phyloP scores from a whole-genome alignment of 2,329 filamentous ascomycete species.

The Capronia coronata region DNA sequence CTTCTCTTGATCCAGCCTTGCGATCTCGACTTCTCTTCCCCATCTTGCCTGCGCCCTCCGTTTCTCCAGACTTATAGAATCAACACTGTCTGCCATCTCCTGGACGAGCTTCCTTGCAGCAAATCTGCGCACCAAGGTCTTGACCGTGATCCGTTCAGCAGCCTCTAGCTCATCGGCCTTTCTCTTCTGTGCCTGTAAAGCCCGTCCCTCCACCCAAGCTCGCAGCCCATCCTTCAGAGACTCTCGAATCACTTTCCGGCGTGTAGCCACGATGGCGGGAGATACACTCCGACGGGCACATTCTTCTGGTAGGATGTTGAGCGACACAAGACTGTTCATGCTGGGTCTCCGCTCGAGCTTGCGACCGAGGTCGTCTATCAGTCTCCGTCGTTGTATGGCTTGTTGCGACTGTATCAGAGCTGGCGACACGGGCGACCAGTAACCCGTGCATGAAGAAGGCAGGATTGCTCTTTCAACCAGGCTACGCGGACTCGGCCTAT shows the following conservation, averaged over 20 bases:
- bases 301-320: conserved; percentile 31
- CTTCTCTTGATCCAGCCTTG: conserved; percentile 21
- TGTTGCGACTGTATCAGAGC: conserved; percentile 26
- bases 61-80: conserved; percentile 20
- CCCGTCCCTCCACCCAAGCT: conserved; percentile 52
- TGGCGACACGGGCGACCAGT: conserved; percentile 24
- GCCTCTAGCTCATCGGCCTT: conserved; percentile 33
- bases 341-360: conserved; percentile 30
- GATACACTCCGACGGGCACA: conserved; percentile 41
- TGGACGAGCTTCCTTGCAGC: conserved; percentile 19
- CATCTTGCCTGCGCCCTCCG: conserved; percentile 22
- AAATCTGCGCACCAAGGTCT: conserved; percentile 25
- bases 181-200: conserved; percentile 32
- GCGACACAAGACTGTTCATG: conserved; percentile 31
- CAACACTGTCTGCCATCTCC: conserved; percentile 16
- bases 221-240: conserved; percentile 60
- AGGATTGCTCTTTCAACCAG: conserved; percentile 60
- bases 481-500: conserved; percentile 53
- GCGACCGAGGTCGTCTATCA: conserved; percentile 24
- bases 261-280: conserved; percentile 56
- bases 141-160: conserved; percentile 28
- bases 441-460: conserved; percentile 52
- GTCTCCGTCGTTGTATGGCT: conserved; percentile 17
- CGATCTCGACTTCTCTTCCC: conserved; percentile 23
- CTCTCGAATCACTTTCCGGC: conserved; percentile 59